phyloP scores from a whole-genome alignment of 2,329 filamentous ascomycete species.

The Penicillium sp. region DNA sequence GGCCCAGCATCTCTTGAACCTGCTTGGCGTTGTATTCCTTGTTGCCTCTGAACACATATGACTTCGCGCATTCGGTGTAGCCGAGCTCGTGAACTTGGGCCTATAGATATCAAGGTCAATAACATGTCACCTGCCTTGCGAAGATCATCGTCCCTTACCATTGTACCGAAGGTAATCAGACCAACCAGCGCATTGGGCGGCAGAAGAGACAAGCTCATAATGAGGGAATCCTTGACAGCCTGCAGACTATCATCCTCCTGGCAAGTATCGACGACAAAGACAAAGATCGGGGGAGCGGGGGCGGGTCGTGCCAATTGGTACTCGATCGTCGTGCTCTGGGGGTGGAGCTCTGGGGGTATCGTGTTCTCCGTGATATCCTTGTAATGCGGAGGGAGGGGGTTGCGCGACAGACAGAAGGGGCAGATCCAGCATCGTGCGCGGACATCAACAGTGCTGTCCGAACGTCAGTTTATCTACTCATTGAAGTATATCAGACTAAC shows the following conservation, averaged over 20 bases:
- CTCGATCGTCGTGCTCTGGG: slow-evolving; percentile 65
- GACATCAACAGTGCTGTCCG: slow-evolving; percentile 61
- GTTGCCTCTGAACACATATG: slow-evolving; percentile 95
- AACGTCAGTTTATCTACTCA: slow-evolving; percentile 26
- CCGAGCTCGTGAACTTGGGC: slow-evolving; percentile 97
- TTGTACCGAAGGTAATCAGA: slow-evolving; percentile 75
- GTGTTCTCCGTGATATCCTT: slow-evolving; percentile 67
- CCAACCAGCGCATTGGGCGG: slow-evolving; percentile 65
- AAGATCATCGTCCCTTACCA: slow-evolving; percentile 59
- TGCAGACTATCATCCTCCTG: slow-evolving; percentile 68
- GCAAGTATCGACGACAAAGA: slow-evolving; percentile 69
- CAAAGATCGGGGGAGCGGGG: slow-evolving; percentile 64
- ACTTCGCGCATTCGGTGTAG: slow-evolving; percentile 97
- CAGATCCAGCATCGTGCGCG: slow-evolving; percentile 68
- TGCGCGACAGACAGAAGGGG: slow-evolving; percentile 66
- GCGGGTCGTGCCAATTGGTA: slow-evolving; percentile 63
- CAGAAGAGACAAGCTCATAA: slow-evolving; percentile 64
- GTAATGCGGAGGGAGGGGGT: slow-evolving; percentile 65
- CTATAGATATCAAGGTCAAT: slow-evolving; percentile 44
- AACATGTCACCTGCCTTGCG: slow-evolving; percentile 3
- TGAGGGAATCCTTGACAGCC: slow-evolving; percentile 65
- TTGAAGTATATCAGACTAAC: neutral
- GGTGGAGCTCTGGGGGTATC: slow-evolving; percentile 66
- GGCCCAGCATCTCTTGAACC: slow-evolving; percentile 97
- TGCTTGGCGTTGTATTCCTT: slow-evolving; percentile 99